phyloP scores from a whole-genome alignment of 2,329 filamentous ascomycete species.

The Ambrosiella xylebori region DNA sequence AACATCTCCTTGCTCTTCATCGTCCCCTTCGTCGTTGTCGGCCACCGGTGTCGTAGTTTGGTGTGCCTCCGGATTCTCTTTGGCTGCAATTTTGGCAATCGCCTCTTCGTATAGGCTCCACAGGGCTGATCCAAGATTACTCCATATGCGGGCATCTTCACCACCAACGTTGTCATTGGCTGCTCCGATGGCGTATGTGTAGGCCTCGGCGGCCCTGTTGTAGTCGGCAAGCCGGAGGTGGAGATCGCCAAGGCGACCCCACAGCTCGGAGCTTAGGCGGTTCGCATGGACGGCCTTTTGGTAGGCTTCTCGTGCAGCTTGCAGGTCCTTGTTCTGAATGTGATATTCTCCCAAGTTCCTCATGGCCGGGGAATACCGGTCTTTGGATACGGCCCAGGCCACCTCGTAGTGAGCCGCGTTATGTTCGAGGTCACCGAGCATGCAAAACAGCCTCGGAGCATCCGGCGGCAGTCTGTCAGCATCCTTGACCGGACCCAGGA shows the following conservation, averaged over 20 bases:
- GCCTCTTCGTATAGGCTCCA: constrained; percentile 48
- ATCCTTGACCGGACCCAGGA: constrained; percentile 31
- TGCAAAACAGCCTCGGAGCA: constrained; percentile 77
- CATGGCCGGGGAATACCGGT: constrained; percentile 73
- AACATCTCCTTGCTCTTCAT: constrained; percentile 14
- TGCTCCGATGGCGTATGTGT: constrained; percentile 58
- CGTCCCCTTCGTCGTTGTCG: constrained; percentile 11
- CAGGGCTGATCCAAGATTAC: constrained; percentile 75
- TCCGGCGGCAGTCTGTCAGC: constrained; percentile 52
- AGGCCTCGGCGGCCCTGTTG: constrained; percentile 65
- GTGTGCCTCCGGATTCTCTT: constrained; percentile 17
- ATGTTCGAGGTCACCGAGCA: constrained; percentile 74
- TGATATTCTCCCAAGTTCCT: constrained; percentile 70
- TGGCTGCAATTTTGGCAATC: constrained; percentile 20
- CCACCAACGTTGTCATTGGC: constrained; percentile 50
- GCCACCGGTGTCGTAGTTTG: constrained; percentile 8
- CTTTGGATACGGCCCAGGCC: constrained; percentile 71
- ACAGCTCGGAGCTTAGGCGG: constrained; percentile 63
- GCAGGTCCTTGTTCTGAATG: constrained; percentile 46
- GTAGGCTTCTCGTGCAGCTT: constrained; percentile 61
- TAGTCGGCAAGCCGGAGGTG: constrained; percentile 62
- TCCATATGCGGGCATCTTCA: constrained; percentile 83
- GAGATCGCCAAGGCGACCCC: constrained; percentile 83
- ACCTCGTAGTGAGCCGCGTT: constrained; percentile 60
- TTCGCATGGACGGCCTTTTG: constrained; percentile 60